Percentiles rank a stretch among this genome's conserved stretches.
These are phyloP conservation scores for Microstroma glucosiphilum DNA, from an alignment of 1,284 basidiomycete species.

Conservation along the genomic window DNA sequence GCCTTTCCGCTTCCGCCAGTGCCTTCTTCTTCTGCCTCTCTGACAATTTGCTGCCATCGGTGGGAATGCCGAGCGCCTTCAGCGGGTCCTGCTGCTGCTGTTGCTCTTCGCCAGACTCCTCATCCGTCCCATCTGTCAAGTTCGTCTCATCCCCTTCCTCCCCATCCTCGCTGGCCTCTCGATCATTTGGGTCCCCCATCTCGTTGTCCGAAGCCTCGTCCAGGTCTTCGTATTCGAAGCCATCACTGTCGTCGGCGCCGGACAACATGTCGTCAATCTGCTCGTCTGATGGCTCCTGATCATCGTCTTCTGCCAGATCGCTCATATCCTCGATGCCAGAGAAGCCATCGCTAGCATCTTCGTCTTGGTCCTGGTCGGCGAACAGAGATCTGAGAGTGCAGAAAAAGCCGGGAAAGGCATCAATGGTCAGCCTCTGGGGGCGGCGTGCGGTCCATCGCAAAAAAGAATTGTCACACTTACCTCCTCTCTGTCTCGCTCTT, in stretches of 20 bases:
- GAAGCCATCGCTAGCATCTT: conserved; percentile 52
- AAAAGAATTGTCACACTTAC: not conserved
- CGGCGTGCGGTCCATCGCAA: not conserved
- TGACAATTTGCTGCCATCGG: conserved; percentile 36
- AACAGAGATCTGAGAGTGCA: not conserved
- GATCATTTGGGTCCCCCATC: conserved; percentile 12
- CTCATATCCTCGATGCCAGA: conserved; percentile 52
- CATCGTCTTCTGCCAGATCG: conserved; percentile 15
- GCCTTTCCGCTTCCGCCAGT: conserved; percentile 45
- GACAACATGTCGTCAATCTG: not conserved
- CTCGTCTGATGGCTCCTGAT: conserved; percentile 8
- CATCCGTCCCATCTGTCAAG: conserved; percentile 14
- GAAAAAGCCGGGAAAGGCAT: not conserved
- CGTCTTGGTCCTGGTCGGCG: conserved; percentile 29
- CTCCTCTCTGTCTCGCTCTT: conserved; percentile 24
- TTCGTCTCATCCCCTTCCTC: conserved; percentile 23
- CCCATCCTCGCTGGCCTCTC: conserved; percentile 18
- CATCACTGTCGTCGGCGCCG: not conserved
- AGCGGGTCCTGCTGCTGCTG: conserved; percentile 10
- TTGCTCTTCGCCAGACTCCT: conserved; percentile 19
- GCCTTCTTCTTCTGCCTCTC: conserved; percentile 46
- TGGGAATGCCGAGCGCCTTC: conserved; percentile 29
- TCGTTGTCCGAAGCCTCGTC: conserved; percentile 15
- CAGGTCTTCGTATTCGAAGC: conserved; percentile 7
- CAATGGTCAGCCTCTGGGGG: not conserved